Evolutionary conservation across 75 land plant species (phyloP), one percentile per base, ranked within the genome.

Genomic region (Pinus tabuliformis): DNA sequence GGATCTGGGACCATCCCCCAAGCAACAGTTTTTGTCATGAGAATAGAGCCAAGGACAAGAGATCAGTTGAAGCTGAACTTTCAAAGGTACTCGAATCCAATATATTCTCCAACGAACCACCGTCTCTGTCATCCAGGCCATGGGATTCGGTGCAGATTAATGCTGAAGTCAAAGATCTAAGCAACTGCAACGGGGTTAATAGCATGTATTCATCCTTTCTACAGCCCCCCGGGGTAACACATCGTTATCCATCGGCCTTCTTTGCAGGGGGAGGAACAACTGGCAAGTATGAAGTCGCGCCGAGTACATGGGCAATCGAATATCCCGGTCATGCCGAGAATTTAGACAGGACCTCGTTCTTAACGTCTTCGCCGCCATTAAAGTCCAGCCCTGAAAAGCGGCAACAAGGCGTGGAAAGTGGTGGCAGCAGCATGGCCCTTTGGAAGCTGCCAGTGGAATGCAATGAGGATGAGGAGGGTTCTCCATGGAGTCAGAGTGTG

Each of bases 401-500:
- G 18, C 70, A 68, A 21, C 18, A 16, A 22, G 4, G 14, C 3
- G 54, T 37, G 52, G 49, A 39, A 37, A 11, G 54, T 42, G 18
- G 54, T 17, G 36, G 36, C 0, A 68, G 54, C 54, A 49, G 54
- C 54, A 49, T 49, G 12, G 54, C 54, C 12, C 54, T 68, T 68
- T 68, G 72, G 72, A 68, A 39, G 36, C 62, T 22, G n/a, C 58
- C 56, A 16, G 36, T 73, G 58, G 74, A 54, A 28, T 7, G 74
- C 13, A 56, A 73, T 12, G 33, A 52, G 5, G 54, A 52, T 52
- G 87, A 79, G 15, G 82, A 77, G 49, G 84, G 70, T 3, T 82
- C 92, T 30, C 81, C 83, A 45, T 88, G 90, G 90, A 82, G 79
- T 63, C 92, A 78, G 76, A 87, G 88, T 76, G 62, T 81, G 74